These are phyloP conservation scores for Arctostaphylos glauca DNA, from an alignment of 148 eudicot species.

Conservation along the genomic window DNA sequence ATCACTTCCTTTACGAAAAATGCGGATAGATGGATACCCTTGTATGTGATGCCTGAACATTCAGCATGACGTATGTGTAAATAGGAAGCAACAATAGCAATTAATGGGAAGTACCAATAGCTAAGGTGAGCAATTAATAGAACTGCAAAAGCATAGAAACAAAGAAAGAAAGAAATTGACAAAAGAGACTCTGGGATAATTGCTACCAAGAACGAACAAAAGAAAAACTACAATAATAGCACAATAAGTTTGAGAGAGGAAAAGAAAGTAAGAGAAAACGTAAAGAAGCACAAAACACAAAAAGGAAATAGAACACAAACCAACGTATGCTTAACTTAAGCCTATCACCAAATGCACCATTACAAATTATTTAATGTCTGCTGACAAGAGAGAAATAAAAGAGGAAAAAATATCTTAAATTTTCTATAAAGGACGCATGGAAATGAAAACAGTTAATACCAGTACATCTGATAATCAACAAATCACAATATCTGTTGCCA, in stretches of 20 bases:
- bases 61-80: constrained; percentile 18
- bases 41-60: constrained; percentile 82
- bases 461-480: constrained; percentile 1
- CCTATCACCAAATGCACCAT: not conserved
- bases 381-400: not conserved
- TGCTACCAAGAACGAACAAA: not conserved
- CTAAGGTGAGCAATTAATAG: not conserved
- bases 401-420: not conserved
- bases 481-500: not conserved
- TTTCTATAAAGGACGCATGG: not conserved
- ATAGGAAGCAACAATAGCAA: constrained; percentile 17
- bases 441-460: constrained; percentile 4
- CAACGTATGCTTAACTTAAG: not conserved
- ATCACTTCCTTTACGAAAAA: constrained; percentile 72
- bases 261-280: not conserved
- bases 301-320: not conserved
- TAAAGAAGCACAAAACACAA: not conserved
- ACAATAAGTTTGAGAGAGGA: not conserved
- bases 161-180: constrained; percentile 2
- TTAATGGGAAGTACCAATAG: constrained; percentile 16
- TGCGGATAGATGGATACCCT: constrained; percentile 86
- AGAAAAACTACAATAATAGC: not conserved
- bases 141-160: not conserved
- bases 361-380: too few species aligned
- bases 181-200: not conserved